Evolutionary conservation across 1,284 basidiomycete species (phyloP).

Genomic region (Wallemia mellicola): DNA sequence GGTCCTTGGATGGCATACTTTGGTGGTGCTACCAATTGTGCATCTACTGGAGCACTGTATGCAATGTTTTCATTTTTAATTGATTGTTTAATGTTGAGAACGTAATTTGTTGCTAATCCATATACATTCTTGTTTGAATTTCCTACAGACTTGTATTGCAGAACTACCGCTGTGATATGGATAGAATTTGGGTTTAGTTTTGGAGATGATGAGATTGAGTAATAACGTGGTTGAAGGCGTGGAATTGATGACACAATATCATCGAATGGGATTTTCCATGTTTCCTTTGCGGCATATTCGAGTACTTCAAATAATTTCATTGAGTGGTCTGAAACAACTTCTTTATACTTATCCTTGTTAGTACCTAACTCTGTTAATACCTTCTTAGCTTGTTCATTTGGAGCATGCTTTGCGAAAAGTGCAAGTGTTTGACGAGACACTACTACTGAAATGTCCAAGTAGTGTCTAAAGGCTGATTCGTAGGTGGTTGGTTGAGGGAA

Average conservation of each 20-base stretch:
- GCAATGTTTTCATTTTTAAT: conserved; percentile 27
- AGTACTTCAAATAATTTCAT: conserved; percentile 39
- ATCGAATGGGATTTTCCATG: conserved; percentile 89
- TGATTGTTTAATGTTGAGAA: conserved; percentile 62
- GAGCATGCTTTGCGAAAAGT: conserved; percentile 59
- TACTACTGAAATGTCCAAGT: conserved; percentile 77
- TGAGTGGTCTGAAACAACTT: conserved; percentile 26
- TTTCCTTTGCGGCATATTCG: conserved; percentile 54
- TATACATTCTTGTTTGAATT: conserved; percentile 31
- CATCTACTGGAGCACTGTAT: conserved; percentile 15
- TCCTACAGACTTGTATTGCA: conserved; percentile 48
- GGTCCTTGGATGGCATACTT: conserved; percentile 67
- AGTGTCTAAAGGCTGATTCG: conserved; percentile 73
- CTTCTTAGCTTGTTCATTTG: conserved; percentile 40
- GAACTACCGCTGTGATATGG: conserved; percentile 80
- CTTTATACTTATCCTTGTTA: conserved; percentile 60
- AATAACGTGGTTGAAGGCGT: conserved; percentile 83
- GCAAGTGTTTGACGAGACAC: conserved; percentile 80
- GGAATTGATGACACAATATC: conserved; percentile 75
- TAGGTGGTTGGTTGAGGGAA: conserved; percentile 96
- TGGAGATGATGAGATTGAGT: conserved; percentile 91
- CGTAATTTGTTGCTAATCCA: conserved; percentile 69
- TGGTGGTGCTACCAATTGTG: conserved; percentile 25
- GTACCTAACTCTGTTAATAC: conserved; percentile 47
- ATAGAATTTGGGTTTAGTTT: conserved; percentile 65